A percentile compares a stretch with the other conserved stretches of the same genome.
These are phyloP conservation scores for Phaffia australis DNA, from an alignment of 768 basidiomycete species.

Conservation along the genomic window DNA sequence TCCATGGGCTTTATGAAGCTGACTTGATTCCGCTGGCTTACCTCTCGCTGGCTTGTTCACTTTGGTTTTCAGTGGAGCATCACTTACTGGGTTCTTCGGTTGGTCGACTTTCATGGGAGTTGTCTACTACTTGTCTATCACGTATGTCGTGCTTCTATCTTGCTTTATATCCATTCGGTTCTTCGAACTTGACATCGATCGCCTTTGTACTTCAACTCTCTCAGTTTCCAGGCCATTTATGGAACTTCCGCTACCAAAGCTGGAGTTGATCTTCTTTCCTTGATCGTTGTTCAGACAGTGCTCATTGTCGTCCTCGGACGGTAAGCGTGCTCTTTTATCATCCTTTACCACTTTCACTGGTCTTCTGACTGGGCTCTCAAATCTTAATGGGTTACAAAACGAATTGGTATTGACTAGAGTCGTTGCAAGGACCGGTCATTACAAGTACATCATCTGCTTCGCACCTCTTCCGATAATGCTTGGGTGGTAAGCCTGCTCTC, in stretches of 20 bases:
- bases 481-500: background rate
- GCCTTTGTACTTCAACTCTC: no score
- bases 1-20: no score
- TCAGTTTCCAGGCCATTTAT: slow-evolving; percentile 14
- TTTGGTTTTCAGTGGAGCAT: background rate
- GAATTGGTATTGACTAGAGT: background rate
- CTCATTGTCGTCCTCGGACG: slow-evolving; percentile 16
- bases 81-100: background rate
- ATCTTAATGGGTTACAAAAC: no score
- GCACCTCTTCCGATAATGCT: slow-evolving; percentile 1
- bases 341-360: background rate
- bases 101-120: slow-evolving; percentile 19
- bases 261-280: slow-evolving; percentile 19
- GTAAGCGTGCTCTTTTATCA: background rate
- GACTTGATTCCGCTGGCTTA: no score
- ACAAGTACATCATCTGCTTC: slow-evolving; percentile 18
- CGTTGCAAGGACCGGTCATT: slow-evolving; percentile 15
- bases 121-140: slow-evolving; percentile 19
- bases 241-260: slow-evolving; percentile 20
- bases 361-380: background rate
- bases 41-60: no score
- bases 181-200: no score
- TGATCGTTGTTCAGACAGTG: slow-evolving; percentile 21
- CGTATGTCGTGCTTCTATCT: background rate
- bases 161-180: no score